These are phyloP conservation scores for Pugionium dolabratum DNA, from an alignment of 345 rosid genomes.

Conservation along the genomic window DNA sequence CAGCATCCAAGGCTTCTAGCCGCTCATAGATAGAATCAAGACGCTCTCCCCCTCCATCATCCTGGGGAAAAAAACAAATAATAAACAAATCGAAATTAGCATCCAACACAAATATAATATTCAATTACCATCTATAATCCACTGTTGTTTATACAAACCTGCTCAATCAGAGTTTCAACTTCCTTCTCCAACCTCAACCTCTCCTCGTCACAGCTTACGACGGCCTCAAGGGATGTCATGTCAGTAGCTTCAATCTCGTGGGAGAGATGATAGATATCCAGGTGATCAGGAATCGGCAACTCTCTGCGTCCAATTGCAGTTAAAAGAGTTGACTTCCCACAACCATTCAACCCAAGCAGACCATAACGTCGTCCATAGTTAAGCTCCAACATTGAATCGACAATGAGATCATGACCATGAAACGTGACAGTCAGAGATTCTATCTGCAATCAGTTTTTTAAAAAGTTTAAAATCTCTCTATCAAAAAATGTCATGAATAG, in stretches of 20 bases:
- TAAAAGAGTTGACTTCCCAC: slow-evolving; percentile 95
- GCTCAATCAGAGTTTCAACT: slow-evolving; percentile 66
- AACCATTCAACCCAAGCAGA: slow-evolving; percentile 93
- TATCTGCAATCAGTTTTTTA: slow-evolving; percentile 57
- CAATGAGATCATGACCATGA: slow-evolving; percentile 94
- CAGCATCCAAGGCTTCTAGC: slow-evolving; percentile 84
- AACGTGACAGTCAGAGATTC: slow-evolving; percentile 95
- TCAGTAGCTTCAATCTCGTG: slow-evolving; percentile 96
- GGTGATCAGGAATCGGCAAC: slow-evolving; percentile 92
- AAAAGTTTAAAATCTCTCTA: neutral
- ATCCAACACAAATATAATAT: neutral
- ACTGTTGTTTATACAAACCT: slow-evolving; percentile 45
- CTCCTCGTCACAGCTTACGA: slow-evolving; percentile 92
- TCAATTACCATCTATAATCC: too few species aligned
- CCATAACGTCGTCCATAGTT: slow-evolving; percentile 99
- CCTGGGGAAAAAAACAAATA: slow-evolving; percentile 40
- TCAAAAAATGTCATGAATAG: neutral
- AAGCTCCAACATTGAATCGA: slow-evolving; percentile 92
- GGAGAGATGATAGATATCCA: slow-evolving; percentile 89
- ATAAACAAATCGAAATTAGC: neutral
- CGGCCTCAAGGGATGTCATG: slow-evolving; percentile 90
- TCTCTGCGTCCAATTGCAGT: slow-evolving; percentile 86
- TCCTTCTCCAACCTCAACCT: slow-evolving; percentile 88
- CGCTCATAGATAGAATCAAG: slow-evolving; percentile 92
- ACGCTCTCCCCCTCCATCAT: slow-evolving; percentile 95